Evolutionary conservation across 2,329 filamentous ascomycete species (phyloP), one percentile per base, ranked within the genome.

Genomic region (Pseudohalonectria lignicola): DNA sequence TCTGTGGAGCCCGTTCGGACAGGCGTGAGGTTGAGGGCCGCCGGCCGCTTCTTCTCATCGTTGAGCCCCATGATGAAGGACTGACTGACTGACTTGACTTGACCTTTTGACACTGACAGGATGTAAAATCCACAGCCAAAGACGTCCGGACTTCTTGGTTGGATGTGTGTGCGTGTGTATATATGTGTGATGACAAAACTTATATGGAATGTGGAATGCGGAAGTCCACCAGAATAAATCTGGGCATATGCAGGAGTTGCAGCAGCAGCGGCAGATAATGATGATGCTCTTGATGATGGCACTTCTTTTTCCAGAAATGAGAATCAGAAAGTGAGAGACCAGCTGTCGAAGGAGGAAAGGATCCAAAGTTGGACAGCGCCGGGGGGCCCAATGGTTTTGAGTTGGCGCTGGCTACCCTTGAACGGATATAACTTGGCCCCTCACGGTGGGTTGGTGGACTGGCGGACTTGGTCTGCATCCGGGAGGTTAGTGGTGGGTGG

Each of bases 1-100:
- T 62, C 61, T 33, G 64, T 63, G 5, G 71, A 69, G 19, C 59
- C 61, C 37, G 68, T 64, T 42, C 70, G 65, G 40, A 60, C 55
- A 19, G 69, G 64, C 20, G 64, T 59, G 41, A 77, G 59, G 47
- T 74, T 71, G 36, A 77, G 61, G 41, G 71, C 72, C 56, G 62
- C 52, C 47, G 74, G 73, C 53, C 72, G 66, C 65, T 59, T 74
- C 59, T 63, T 75, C 44, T 75, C 71, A 48, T 74, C 69, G 47
- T 43, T 41, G 42, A 44, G 39, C 32, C 43, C 43, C 53, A 54
- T 56, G 52, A 45, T 36, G 55, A 51, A 8, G 13, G n/a, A n/a
- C n/a, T n/a, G n/a, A n/a, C n/a, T n/a, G n/a, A n/a, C n/a, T n/a
- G n/a, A n/a, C n/a, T n/a, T n/a, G n/a, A n/a, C n/a, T n/a, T n/a